phyloP scores from a whole-genome alignment of 2,329 filamentous ascomycete genomes.

The Aspergillus japonicus region DNA sequence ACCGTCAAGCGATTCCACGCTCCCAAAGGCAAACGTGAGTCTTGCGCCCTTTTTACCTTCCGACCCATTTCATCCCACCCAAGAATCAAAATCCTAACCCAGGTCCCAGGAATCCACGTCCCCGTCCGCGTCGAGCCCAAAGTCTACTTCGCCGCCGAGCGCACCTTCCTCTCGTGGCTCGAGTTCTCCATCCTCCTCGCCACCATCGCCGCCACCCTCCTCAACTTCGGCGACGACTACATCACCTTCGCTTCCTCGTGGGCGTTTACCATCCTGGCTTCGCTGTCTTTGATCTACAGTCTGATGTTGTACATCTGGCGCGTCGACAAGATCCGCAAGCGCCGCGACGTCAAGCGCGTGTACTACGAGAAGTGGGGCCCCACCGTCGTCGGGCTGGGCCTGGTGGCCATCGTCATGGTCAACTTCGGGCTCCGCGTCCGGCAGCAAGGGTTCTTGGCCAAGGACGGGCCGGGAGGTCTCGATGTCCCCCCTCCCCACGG shows the following conservation, averaged over 20 bases:
- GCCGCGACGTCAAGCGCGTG: slow-evolving; percentile 69
- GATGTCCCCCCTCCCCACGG: slow-evolving; percentile 6
- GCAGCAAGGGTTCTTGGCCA: slow-evolving; percentile 41
- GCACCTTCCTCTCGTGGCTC: slow-evolving; percentile 95
- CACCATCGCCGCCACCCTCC: slow-evolving; percentile 76
- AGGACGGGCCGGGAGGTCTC: slow-evolving; percentile 5
- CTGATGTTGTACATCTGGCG: slow-evolving; percentile 85
- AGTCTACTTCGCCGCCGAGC: slow-evolving; percentile 93
- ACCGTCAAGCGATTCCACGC: slow-evolving; percentile 57
- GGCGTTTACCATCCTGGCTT: slow-evolving; percentile 78
- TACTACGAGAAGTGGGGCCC: slow-evolving; percentile 93
- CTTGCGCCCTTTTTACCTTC: background rate
- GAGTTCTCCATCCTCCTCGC: slow-evolving; percentile 96
- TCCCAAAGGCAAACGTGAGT: slow-evolving; percentile 55
- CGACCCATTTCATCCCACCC: background rate
- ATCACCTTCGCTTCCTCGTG: slow-evolving; percentile 68
- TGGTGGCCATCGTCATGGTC: slow-evolving; percentile 71
- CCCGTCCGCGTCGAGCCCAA: slow-evolving; percentile 95
- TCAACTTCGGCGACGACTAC: slow-evolving; percentile 69
- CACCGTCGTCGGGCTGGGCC: slow-evolving; percentile 67
- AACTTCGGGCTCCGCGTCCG: slow-evolving; percentile 80
- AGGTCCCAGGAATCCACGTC: slow-evolving; percentile 76
- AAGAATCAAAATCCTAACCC: slow-evolving; percentile 10
- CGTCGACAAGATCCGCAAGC: slow-evolving; percentile 76
- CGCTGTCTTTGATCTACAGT: slow-evolving; percentile 76